Conservation (phyloP, 345 rosid species). For the Salix suchowensis region DNA sequence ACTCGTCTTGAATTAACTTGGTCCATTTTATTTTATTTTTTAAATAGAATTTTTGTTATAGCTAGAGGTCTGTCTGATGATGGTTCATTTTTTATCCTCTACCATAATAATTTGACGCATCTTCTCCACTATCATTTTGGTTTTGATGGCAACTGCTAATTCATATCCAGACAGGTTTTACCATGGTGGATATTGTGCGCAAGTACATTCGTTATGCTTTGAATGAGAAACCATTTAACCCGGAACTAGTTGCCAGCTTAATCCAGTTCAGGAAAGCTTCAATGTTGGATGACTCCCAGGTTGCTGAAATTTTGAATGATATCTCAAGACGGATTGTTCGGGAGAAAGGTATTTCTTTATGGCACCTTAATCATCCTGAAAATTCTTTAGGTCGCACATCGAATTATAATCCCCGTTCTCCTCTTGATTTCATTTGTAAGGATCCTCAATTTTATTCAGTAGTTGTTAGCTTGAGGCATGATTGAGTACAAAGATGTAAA, state of each 20-base stretch:
- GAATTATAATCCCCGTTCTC: background rate
- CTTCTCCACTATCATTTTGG: conserved; percentile 6
- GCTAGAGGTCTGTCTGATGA: background rate
- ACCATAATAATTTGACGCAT: background rate
- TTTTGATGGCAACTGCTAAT: conserved; percentile 36
- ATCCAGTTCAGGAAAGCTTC: conserved; percentile 76
- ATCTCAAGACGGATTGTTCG: conserved; percentile 76
- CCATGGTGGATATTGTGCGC: conserved; percentile 78
- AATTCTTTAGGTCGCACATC: background rate
- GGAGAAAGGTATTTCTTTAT: conserved; percentile 59
- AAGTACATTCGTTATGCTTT: conserved; percentile 78
- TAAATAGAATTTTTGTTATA: background rate
- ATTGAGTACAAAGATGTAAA: no score
- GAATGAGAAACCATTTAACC: conserved; percentile 90
- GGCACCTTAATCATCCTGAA: background rate
- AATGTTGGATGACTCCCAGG: conserved; percentile 59
- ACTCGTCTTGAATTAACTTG: background rate
- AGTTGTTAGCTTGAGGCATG: background rate
- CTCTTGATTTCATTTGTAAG: background rate
- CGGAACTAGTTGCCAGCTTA: conserved; percentile 59
- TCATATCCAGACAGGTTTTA: conserved; percentile 83
- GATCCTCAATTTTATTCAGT: background rate
- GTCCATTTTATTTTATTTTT: no score
- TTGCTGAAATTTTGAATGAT: conserved; percentile 72
- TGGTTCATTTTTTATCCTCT: background rate